Conservation (phyloP, 331 rosid species). For the Rhamnella rubrinervis region DNA sequence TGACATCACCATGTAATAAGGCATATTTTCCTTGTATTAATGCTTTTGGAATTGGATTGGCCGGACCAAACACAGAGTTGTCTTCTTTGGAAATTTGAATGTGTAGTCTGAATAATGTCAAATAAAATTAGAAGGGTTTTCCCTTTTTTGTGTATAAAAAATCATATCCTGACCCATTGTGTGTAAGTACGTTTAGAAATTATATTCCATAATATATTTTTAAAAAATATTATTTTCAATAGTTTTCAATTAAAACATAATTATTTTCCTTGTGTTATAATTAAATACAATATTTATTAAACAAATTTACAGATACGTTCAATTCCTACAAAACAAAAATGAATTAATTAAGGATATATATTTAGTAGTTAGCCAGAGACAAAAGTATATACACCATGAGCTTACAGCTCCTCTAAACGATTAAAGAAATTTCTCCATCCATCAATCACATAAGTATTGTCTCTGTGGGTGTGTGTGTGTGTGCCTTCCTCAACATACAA, state of each 20-base stretch:
- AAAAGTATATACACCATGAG: background rate
- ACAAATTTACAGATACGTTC: background rate
- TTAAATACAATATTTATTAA: background rate
- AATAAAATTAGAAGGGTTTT: too few relatives aligned
- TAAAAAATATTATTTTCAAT: background rate
- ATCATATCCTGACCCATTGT: background rate
- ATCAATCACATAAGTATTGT: background rate
- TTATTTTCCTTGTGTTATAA: background rate
- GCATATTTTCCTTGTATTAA: background rate
- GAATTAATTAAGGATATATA: background rate
- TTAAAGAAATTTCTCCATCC: background rate
- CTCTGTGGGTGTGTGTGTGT: background rate
- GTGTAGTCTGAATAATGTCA: too few relatives aligned
- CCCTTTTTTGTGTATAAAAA: background rate
- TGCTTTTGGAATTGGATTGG: too few relatives aligned
- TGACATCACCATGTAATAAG: constrained; percentile 15
- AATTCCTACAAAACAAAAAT: background rate
- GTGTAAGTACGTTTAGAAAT: background rate
- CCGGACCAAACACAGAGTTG: too few relatives aligned
- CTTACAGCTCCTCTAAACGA: background rate
- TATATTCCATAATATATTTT: background rate
- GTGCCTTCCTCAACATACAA: background rate
- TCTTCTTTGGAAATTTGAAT: too few relatives aligned
- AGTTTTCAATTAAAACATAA: background rate
- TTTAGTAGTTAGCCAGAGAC: background rate